Evolutionary conservation across 2,329 filamentous ascomycete species (phyloP), one percentile per base, ranked within the genome.

Genomic region (Colletotrichum neosansevieriae): DNA sequence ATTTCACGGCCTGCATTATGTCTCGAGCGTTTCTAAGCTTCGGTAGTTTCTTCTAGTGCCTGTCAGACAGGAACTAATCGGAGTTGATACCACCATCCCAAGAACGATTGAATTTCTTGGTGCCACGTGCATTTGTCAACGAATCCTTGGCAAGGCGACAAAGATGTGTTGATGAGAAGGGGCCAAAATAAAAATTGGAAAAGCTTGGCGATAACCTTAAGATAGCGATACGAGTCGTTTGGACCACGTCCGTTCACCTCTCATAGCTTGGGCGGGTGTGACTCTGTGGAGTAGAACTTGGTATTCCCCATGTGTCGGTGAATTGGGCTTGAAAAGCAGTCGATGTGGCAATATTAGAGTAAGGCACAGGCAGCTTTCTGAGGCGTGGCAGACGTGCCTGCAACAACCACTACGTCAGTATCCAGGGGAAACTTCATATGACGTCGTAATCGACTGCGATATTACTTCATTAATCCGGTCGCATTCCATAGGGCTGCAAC

Each of bases 11-110:
- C 42, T 57, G 53, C 19, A 42, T 42, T 36, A 17, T 7, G 38
- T 29, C 53, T 42, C 11, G 1, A 40, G 53, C n/a, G 38, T 57
- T 57, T 57, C 36, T 32, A 57, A 24, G 10, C 36, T 44, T 57
- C 5, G 24, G 2, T 1, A 5, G 21, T 29, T 42, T 19, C 49
- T n/a, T n/a, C n/a, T n/a, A n/a, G n/a, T n/a, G n/a, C n/a, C n/a
- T n/a, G 49, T 51, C 32, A 2, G 13, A 11, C 7, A 50, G 15
- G 49, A 51, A 29, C 49, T 51, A 51, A 51, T 51, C 49, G 49
- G 49, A 51, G 1, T 24, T 2, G 32, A 15, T 51, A 2, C 10
- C 49, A 51, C 21, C 49, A 21, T 21, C 4, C 2, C 21, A 21
- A 21, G 21, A 3, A 21, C 2, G 21, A 21, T n/a, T n/a, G 4